A percentile compares a stretch with the other conserved stretches of the same genome.
Evolutionary conservation across 805 yeast species (phyloP).

Genomic region (Saccharomycodes ludwigii): DNA sequence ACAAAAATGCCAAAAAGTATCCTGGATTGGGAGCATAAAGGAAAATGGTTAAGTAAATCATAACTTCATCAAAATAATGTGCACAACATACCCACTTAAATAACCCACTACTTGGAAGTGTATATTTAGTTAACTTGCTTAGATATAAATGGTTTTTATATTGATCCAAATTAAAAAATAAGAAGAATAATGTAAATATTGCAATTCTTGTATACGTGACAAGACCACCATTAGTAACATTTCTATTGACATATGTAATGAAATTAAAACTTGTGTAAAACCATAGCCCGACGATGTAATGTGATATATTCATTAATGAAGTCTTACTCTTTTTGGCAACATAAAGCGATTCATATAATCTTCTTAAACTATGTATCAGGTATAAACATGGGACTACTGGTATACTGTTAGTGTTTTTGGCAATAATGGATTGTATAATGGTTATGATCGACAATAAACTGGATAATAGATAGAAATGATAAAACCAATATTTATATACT

Average conservation of each 20-base stretch:
- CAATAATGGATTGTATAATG: no score
- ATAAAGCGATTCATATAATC: constrained; percentile 1
- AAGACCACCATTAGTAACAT: constrained; percentile 4
- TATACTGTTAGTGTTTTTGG: not conserved
- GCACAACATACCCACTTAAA: constrained; percentile 46
- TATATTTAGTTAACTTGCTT: constrained; percentile 39
- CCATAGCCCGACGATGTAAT: constrained; percentile 51
- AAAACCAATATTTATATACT: constrained; percentile 4
- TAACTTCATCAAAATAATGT: constrained; percentile 57
- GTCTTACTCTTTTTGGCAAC: not conserved
- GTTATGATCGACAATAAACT: not conserved
- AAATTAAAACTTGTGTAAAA: constrained; percentile 41
- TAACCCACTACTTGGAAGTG: constrained; percentile 38
- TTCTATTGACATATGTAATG: constrained; percentile 22
- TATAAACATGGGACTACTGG: not conserved
- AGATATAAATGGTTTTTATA: constrained; percentile 35
- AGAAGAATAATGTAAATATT: constrained; percentile 14
- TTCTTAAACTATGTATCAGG: constrained; percentile 4
- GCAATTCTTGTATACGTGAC: constrained; percentile 5
- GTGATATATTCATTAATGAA: constrained; percentile 42
- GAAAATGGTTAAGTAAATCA: constrained; percentile 29
- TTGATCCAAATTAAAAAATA: constrained; percentile 20
- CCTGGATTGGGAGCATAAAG: constrained; percentile 1
- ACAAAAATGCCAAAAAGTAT: constrained; percentile 1
- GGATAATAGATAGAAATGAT: constrained; percentile 5